phyloP scores from a whole-genome alignment of 371 early-diverging fungal species.

The Blastocladiella emersonii region DNA sequence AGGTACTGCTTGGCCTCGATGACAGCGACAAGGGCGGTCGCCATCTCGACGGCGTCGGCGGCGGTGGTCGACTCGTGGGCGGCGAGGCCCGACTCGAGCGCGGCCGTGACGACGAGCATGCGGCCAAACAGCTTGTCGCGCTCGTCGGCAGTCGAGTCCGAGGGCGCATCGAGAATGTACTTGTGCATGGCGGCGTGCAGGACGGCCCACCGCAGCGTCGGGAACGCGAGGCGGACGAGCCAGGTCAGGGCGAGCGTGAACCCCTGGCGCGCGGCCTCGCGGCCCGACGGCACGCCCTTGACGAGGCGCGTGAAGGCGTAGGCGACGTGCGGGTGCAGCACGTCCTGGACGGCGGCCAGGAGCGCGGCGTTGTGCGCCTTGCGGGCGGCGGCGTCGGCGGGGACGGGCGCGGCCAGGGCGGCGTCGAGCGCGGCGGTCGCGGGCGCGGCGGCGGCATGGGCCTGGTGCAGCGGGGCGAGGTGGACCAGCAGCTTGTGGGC shows the following conservation, averaged over 20 bases:
- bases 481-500: not conserved
- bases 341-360: not conserved
- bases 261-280: slow-evolving; percentile 2
- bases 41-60: not conserved
- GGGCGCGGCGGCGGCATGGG: not conserved
- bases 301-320: slow-evolving; percentile 1
- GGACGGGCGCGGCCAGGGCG: not conserved
- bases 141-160: not conserved
- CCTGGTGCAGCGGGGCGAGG: not conserved
- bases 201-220: not conserved
- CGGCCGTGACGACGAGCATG: not conserved
- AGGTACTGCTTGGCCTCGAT: not conserved
- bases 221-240: not conserved
- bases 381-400: no score
- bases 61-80: not conserved
- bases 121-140: not conserved
- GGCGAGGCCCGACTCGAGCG: not conserved
- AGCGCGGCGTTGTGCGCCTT: not conserved
- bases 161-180: not conserved
- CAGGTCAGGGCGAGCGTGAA: not conserved
- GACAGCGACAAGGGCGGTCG: not conserved
- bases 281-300: slow-evolving; percentile 1
- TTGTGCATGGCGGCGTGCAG: not conserved
- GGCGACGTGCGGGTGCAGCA: slow-evolving; percentile 3
- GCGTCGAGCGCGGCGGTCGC: not conserved